Percentiles rank a stretch among this genome's conserved stretches.
These are phyloP conservation scores for Schoenoplectus triqueter DNA, from an alignment of 202 grass and related monocot genomes.

Conservation along the genomic window DNA sequence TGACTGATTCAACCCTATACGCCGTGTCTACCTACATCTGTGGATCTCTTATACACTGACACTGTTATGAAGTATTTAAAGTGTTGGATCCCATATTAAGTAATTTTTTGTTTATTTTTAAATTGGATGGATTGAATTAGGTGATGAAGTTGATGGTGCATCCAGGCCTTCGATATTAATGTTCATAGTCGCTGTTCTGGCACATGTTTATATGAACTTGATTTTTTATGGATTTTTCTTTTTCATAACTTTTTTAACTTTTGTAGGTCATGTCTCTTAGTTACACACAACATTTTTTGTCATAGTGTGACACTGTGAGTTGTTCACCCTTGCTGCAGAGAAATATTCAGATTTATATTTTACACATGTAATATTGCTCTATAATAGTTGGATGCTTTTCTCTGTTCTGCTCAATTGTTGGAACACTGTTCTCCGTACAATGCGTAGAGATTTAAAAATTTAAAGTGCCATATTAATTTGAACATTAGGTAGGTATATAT, in stretches of 20 bases:
- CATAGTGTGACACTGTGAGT: background rate
- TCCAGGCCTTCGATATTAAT: background rate
- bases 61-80: too few relatives aligned
- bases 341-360: background rate
- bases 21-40: slow-evolving; percentile 12
- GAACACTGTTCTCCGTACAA: slow-evolving; percentile 20
- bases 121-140: background rate
- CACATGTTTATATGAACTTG: background rate
- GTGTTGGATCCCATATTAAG: slow-evolving; percentile 18
- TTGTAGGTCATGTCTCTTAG: background rate
- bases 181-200: slow-evolving; percentile 2
- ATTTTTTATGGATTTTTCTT: background rate
- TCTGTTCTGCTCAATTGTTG: background rate
- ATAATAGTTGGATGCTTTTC: background rate
- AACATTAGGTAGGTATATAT: slow-evolving; percentile 4
- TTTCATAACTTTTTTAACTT: background rate
- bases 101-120: background rate
- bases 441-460: slow-evolving; percentile 13
- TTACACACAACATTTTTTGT: background rate
- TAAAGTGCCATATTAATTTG: slow-evolving; percentile 2
- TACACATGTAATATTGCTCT: background rate
- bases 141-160: background rate
- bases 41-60: background rate
- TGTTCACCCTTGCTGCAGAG: background rate
- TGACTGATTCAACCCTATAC: slow-evolving; percentile 16